A percentile compares a stretch with the other conserved stretches of the same genome.
These are phyloP conservation scores for Epichloe sylvatica DNA, from an alignment of 2,329 filamentous ascomycete species.

Conservation along the genomic window DNA sequence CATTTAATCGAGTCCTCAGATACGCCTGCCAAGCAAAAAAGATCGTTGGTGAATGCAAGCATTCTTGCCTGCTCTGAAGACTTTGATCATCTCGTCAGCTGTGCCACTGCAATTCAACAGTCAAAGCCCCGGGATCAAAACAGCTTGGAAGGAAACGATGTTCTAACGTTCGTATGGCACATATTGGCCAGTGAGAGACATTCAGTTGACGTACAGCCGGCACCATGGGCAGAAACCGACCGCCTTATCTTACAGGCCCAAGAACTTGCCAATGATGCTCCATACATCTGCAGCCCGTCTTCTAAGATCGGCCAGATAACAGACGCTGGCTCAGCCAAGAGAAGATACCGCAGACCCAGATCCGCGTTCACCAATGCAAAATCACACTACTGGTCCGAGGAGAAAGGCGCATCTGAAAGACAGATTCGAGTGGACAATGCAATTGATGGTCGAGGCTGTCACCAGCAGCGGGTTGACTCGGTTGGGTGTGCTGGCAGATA, in stretches of 20 bases:
- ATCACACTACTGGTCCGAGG: constrained; percentile 1
- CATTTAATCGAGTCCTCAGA: constrained; percentile 15
- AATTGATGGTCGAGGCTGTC: not conserved
- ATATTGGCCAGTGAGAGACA: constrained; percentile 9
- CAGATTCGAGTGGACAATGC: not conserved
- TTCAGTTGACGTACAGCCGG: constrained; percentile 1
- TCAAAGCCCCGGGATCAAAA: constrained; percentile 5
- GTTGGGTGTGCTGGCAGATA: not conserved
- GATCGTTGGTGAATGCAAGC: constrained; percentile 17
- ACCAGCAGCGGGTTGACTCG: not conserved
- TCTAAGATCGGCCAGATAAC: not conserved
- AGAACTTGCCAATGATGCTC: constrained; percentile 13
- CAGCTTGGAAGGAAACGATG: constrained; percentile 19
- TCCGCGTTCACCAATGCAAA: not conserved
- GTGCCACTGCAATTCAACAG: constrained; percentile 17
- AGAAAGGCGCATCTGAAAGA: not conserved
- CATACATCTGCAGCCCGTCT: constrained; percentile 8
- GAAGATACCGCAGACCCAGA: not conserved
- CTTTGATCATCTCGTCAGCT: constrained; percentile 21
- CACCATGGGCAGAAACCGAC: constrained; percentile 23
- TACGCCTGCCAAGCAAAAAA: constrained; percentile 15
- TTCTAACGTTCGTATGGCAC: constrained; percentile 19
- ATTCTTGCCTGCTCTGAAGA: constrained; percentile 20
- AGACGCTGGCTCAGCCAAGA: not conserved
- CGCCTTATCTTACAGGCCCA: constrained; percentile 19